Evolutionary conservation across 2,329 filamentous ascomycete genomes (phyloP), one percentile per base, ranked within the genome.

Genomic region (Monilinia fructicola): DNA sequence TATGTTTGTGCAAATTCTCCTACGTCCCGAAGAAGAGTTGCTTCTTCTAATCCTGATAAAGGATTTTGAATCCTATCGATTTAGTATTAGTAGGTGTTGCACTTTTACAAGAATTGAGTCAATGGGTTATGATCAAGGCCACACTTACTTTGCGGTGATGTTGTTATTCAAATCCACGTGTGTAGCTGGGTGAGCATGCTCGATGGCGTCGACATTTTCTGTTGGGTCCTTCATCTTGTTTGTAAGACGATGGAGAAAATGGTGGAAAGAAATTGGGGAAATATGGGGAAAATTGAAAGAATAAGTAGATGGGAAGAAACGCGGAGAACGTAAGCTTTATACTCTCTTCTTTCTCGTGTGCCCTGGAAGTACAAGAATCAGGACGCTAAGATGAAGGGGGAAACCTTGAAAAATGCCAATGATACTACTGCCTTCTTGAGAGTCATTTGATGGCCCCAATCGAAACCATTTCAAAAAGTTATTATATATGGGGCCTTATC

Each of bases 1-100:
- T 89, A 84, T 53, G 83, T 78, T 18, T 80, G 78, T 50, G 87
- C 88, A 73, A 90, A 91, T n/a, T 80, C 79, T 62, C 86, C 81
- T 42, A 87, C 87, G 62, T 87, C 79, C 48, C 75, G 74, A 65
- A 87, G 77, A 10, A 88, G 81, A 70, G 78, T 76, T 55, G 77
- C 80, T 69, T 75, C 80, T 10, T 84, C 78, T 60, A 87, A 79
- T 48, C 84, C 85, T 38, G 82, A 79, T 4, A 90, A 78, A 40
- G 84, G 84, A 70, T 87, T 87, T 48, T 64, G 60, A 18, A 67
- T 67, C 28, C 65, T 67, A n/a, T n/a, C n/a, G 21, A 52, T 26
- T 1, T 4, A 38, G 7, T 0, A 18, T 54, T 18, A 64, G 35
- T 26, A 28, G 18, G 4, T 11, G 6, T 4, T n/a, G 16, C 18